A percentile compares a stretch with the other conserved stretches of the same genome.
Evolutionary conservation across 2,329 filamentous ascomycete species (phyloP).

Genomic region (Hymenotorrendiella dingleyae): DNA sequence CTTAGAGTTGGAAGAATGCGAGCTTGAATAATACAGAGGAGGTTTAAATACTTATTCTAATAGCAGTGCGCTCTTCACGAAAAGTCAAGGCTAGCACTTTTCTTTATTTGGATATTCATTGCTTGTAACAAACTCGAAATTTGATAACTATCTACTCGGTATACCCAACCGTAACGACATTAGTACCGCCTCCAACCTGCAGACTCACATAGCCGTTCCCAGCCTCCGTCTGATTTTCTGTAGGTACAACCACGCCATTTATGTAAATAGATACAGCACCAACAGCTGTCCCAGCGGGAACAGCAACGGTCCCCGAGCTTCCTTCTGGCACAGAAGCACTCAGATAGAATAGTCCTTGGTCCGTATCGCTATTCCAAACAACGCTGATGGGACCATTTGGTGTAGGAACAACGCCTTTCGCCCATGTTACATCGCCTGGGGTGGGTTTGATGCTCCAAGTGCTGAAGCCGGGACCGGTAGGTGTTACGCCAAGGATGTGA

Average conservation of each 20-base stretch:
- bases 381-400: constrained; percentile 35
- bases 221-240: not conserved
- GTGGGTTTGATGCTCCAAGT: constrained; percentile 37
- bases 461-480: constrained; percentile 38
- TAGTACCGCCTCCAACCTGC: constrained; percentile 1
- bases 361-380: constrained; percentile 31
- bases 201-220: constrained; percentile 2
- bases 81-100: too few species aligned
- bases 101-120: too few species aligned
- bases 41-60: too few species aligned
- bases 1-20: too few species aligned
- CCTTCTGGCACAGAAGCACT: constrained; percentile 29
- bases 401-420: constrained; percentile 39
- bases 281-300: constrained; percentile 18
- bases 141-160: too few species aligned
- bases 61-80: too few species aligned
- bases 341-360: constrained; percentile 25
- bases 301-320: constrained; percentile 18
- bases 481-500: constrained; percentile 42
- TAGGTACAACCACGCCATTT: not conserved
- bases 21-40: too few species aligned
- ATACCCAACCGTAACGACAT: constrained; percentile 5
- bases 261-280: constrained; percentile 5
- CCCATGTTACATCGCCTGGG: constrained; percentile 36
- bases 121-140: too few species aligned